These are phyloP conservation scores for Halocafeteria seosinensis DNA, from an alignment of 108 stramenopile genomes.

Conservation along the genomic window DNA sequence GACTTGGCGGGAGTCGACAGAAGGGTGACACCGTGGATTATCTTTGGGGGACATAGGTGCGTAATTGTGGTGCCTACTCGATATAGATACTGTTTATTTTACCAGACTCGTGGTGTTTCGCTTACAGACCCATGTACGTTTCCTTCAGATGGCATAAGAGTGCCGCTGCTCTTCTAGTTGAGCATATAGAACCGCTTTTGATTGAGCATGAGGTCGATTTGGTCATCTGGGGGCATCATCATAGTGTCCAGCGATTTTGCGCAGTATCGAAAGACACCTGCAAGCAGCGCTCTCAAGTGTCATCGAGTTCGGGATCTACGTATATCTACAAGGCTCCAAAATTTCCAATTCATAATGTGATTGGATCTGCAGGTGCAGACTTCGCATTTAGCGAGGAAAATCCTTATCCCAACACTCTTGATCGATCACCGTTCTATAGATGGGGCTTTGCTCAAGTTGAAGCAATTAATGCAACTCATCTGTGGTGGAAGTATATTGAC, in stretches of 20 bases:
- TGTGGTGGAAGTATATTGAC: no score
- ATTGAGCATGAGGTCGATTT: neutral
- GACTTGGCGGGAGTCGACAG: constrained; percentile 6
- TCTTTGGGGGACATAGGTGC: neutral
- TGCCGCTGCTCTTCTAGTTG: neutral
- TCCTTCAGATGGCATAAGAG: neutral
- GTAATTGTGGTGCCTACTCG: no score
- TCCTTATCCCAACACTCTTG: no score
- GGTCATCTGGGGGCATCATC: neutral
- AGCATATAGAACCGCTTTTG: neutral
- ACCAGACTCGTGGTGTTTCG: neutral
- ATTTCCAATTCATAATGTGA: neutral
- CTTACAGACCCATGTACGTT: neutral
- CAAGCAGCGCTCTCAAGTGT: neutral
- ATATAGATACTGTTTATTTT: no score
- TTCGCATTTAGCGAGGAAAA: neutral
- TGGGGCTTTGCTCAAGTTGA: no score
- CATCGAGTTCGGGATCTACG: neutral
- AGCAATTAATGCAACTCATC: no score
- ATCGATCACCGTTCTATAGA: no score
- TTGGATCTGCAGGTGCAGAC: neutral
- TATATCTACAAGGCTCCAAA: neutral
- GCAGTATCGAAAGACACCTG: neutral
- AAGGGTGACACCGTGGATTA: neutral
- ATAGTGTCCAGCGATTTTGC: neutral